These are phyloP conservation scores for Buxus sempervirens DNA, from an alignment of 164 flowering plant species.

Conservation along the genomic window DNA sequence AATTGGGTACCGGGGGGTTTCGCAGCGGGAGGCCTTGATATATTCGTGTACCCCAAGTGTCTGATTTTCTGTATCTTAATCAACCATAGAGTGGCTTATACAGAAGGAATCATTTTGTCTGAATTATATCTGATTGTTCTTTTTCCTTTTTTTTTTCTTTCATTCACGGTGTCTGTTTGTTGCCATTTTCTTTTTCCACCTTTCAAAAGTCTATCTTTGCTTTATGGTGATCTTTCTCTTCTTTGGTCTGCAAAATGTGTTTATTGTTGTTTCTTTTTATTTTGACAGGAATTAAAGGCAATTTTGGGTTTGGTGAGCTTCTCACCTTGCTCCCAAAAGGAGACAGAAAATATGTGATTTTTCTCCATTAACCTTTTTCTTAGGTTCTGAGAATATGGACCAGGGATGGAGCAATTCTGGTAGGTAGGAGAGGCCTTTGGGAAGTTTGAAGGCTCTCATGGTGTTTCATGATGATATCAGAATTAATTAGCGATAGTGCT, in stretches of 20 bases:
- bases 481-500: constrained; percentile 70
- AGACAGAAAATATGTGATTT: too few species aligned
- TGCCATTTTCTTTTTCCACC: background rate
- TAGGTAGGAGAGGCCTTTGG: constrained; percentile 78
- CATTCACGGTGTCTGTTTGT: too few species aligned
- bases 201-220: background rate
- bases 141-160: background rate
- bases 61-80: background rate
- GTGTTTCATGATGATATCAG: constrained; percentile 56
- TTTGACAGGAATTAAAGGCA: too few species aligned
- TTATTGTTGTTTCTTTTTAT: too few species aligned
- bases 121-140: too few species aligned
- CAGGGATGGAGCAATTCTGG: constrained; percentile 74
- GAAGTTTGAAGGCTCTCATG: constrained; percentile 79
- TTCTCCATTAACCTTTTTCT: too few species aligned
- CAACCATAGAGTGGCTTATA: background rate
- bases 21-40: background rate
- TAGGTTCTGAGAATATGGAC: background rate
- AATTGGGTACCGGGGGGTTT: background rate
- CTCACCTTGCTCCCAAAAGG: too few species aligned
- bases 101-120: background rate
- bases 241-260: too few species aligned
- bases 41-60: background rate
- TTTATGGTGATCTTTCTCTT: background rate
- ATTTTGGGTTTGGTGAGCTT: background rate